phyloP scores from a whole-genome alignment of 305 asterid species.

The Fraxinus albicans region DNA sequence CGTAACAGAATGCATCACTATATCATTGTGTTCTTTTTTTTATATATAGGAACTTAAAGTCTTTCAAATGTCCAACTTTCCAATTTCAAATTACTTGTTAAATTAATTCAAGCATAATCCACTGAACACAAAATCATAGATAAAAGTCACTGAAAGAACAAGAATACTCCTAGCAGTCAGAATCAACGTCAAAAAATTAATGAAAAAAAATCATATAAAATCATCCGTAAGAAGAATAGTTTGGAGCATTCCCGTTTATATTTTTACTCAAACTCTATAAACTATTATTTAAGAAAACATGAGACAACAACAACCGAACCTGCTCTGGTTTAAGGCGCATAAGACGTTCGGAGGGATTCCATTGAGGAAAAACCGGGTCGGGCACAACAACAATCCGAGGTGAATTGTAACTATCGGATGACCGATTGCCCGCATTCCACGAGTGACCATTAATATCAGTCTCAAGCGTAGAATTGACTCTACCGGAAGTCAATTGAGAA shows the following conservation, averaged over 20 bases:
- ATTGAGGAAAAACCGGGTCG: constrained; percentile 54
- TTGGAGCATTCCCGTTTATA: background rate
- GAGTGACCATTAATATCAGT: constrained; percentile 25
- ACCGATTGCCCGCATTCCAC: constrained; percentile 45
- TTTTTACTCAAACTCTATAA: constrained; percentile 13
- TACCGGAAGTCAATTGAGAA: constrained; percentile 19
- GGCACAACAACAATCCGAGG: constrained; percentile 35
- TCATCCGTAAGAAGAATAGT: background rate
- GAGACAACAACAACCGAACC: constrained; percentile 33
- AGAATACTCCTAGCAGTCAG: background rate
- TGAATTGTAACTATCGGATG: constrained; percentile 42
- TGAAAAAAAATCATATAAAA: background rate
- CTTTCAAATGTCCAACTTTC: background rate
- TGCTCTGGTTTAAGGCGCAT: constrained; percentile 68
- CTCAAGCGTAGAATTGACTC: constrained; percentile 13
- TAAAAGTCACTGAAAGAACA: background rate
- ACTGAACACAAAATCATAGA: background rate
- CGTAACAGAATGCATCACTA: background rate
- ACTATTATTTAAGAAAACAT: background rate
- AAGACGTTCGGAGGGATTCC: constrained; percentile 92
- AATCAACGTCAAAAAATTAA: background rate
- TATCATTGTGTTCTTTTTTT: background rate
- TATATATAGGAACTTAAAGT: background rate
- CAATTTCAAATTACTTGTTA: background rate
- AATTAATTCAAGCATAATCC: background rate